Percentiles rank a stretch among this genome's conserved stretches.
Evolutionary conservation across 208 protist genomes (phyloP).

Genomic region (Leishmania tropica): DNA sequence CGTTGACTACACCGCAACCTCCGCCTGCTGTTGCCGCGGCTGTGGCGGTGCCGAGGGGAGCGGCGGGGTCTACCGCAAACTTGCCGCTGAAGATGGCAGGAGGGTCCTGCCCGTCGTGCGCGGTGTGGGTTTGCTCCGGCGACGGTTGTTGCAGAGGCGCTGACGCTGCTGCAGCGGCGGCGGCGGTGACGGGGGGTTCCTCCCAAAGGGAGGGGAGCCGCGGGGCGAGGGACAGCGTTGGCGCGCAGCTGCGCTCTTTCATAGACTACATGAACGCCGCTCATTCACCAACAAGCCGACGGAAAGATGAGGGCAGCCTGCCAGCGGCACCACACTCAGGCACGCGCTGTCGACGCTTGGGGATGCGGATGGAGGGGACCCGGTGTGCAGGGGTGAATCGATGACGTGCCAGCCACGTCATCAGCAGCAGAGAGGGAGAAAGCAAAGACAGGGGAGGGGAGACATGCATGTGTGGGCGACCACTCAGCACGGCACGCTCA

Average conservation of each 20-base stretch:
- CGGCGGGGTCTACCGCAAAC: not conserved
- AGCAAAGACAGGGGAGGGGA: not conserved
- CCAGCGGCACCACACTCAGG: not conserved
- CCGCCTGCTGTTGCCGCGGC: not conserved
- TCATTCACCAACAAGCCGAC: not conserved
- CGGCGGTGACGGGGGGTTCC: not conserved
- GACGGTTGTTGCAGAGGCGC: not conserved
- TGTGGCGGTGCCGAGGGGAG: not conserved
- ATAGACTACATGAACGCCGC: not conserved
- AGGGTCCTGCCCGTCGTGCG: not conserved
- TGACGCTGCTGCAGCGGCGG: not conserved
- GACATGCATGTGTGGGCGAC: not conserved
- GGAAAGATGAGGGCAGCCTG: too few relatives aligned
- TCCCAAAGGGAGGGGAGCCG: not conserved
- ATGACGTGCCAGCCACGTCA: too few relatives aligned
- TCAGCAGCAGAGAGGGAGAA: conserved; percentile 7
- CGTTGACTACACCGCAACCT: not conserved
- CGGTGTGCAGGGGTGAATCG: not conserved
- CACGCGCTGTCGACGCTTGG: not conserved
- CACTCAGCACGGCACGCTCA: too few relatives aligned
- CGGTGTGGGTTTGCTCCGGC: not conserved
- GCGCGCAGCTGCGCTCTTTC: not conserved
- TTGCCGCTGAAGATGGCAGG: not conserved
- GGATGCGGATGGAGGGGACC: too few relatives aligned
- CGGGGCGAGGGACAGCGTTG: not conserved